Base-by-base conservation (phyloP, 768 basidiomycete species). In the Rhizopogon vinicolor region DNA sequence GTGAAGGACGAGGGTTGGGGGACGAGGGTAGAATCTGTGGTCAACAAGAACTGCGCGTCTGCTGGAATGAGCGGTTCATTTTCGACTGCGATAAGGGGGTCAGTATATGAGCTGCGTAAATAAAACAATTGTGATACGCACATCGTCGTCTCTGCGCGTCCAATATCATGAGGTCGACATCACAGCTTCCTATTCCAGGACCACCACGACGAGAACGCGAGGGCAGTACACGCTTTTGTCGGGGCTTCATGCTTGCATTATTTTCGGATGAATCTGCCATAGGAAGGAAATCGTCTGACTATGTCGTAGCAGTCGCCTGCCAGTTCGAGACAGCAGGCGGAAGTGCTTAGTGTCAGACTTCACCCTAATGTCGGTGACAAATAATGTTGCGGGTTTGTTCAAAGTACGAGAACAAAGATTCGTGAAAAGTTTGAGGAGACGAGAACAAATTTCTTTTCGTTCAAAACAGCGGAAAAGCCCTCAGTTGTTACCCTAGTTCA, bases 111-210 rank as follows among this genome's bases (percentile, higher is more conserved):
- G 62, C 22, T 33, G 49, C 44, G 18, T 40, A 29, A 29, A 35
- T 7, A 53, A 35, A 51, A 53, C 54, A 18, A 14, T 41, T 25
- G 53, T 53, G 46, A 51, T 39, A 79, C 85, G 65, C 68, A 93
- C 93, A 74, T 77, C 84, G 86, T 70, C 83, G 82, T 72, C 84
- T 83, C 63, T 87, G 79, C 59, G 86, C 87, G 62, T 93, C 91
- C 59, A 93, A 70, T 68, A 95, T 89, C 83, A 91, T 85, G 53
- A 84, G 62, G 74, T 95, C 93, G 16, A 86, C 78, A 67, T 91
- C 89, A 66, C 85, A 84, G 57, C 73, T 86, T 54, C 92, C 90
- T 50, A 90, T 82, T 37, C 89, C 90, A 29, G 88, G 86, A 14
- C 89, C 90, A 53, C 89, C 87, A 54, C 92, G 82, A 62, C 90